Evolutionary conservation across 2,329 filamentous ascomycete genomes (phyloP).

Genomic region (Arthrobotrys pseudoclavata): DNA sequence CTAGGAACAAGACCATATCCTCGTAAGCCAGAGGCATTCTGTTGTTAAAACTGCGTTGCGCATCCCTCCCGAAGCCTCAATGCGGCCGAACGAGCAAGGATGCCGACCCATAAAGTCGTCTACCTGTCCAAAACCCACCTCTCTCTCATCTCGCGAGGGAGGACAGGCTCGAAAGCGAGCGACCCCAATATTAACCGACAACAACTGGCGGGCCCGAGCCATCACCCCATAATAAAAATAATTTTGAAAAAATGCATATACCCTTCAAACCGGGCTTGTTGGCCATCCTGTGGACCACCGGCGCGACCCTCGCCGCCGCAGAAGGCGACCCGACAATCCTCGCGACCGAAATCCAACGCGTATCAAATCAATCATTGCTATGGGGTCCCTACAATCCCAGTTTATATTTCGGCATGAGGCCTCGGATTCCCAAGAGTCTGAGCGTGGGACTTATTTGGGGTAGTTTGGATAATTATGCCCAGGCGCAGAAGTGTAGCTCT

Average conservation of each 20-base stretch:
- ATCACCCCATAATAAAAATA: neutral
- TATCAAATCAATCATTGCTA: constrained; percentile 82
- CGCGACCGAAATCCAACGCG: constrained; percentile 52
- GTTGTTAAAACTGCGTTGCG: constrained; percentile 30
- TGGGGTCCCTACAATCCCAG: constrained; percentile 98
- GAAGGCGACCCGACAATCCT: constrained; percentile 38
- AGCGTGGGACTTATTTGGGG: constrained; percentile 90
- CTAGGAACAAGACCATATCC: no score
- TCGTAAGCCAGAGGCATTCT: neutral
- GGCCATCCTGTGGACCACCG: constrained; percentile 4
- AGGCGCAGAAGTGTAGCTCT: constrained; percentile 78
- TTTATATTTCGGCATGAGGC: constrained; percentile 90
- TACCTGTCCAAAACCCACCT: constrained; percentile 7
- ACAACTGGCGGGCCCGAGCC: neutral
- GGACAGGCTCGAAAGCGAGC: no score
- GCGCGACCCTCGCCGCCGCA: neutral
- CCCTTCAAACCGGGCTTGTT: constrained; percentile 8
- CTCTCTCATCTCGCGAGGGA: no score
- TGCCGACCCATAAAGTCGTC: neutral
- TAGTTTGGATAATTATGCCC: constrained; percentile 81
- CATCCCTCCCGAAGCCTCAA: neutral
- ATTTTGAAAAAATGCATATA: constrained; percentile 14
- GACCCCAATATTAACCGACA: neutral
- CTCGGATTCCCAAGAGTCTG: constrained; percentile 83
- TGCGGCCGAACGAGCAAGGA: constrained; percentile 6